A percentile compares a stretch with the other conserved stretches of the same genome.
Conservation (phyloP, 2,329 filamentous ascomycete species). For the Penicillium sp. region DNA sequence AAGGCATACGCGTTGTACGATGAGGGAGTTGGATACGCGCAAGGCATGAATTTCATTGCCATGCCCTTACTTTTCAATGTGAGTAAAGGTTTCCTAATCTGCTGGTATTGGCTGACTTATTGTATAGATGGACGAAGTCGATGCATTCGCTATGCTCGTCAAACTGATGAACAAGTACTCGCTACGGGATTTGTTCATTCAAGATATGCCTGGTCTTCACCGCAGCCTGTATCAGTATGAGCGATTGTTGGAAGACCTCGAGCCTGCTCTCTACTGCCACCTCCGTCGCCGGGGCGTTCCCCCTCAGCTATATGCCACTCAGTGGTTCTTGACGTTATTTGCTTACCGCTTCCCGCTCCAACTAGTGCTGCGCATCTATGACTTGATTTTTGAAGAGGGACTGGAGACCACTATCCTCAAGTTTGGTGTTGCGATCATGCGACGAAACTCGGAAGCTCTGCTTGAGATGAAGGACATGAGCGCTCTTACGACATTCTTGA, state of each 20-base stretch:
- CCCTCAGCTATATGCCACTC: conserved; percentile 91
- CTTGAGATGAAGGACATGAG: conserved; percentile 89
- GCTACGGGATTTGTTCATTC: conserved; percentile 86
- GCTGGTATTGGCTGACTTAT: conserved; percentile 8
- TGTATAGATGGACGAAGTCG: conserved; percentile 85
- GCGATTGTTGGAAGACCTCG: conserved; percentile 85
- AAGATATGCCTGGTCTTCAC: conserved; percentile 95
- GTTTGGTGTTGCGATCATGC: conserved; percentile 94
- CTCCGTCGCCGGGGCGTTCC: conserved; percentile 84
- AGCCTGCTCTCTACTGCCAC: conserved; percentile 93
- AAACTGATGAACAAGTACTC: conserved; percentile 96
- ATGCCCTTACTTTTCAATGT: conserved; percentile 96
- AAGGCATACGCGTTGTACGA: conserved; percentile 97
- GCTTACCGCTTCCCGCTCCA: conserved; percentile 96
- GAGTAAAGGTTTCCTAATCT: conserved; percentile 36
- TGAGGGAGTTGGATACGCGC: conserved; percentile 91
- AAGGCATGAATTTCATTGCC: conserved; percentile 97
- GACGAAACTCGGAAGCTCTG: conserved; percentile 80
- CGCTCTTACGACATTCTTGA: conserved; percentile 83
- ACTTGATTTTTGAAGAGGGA: conserved; percentile 90
- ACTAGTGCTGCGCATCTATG: conserved; percentile 93
- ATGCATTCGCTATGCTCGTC: conserved; percentile 91
- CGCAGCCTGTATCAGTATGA: conserved; percentile 94
- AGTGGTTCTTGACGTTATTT: conserved; percentile 99
- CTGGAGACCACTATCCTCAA: conserved; percentile 85